Conservation (phyloP, 495 filamentous ascomycete species). For the Annulohypoxylon stygium region DNA sequence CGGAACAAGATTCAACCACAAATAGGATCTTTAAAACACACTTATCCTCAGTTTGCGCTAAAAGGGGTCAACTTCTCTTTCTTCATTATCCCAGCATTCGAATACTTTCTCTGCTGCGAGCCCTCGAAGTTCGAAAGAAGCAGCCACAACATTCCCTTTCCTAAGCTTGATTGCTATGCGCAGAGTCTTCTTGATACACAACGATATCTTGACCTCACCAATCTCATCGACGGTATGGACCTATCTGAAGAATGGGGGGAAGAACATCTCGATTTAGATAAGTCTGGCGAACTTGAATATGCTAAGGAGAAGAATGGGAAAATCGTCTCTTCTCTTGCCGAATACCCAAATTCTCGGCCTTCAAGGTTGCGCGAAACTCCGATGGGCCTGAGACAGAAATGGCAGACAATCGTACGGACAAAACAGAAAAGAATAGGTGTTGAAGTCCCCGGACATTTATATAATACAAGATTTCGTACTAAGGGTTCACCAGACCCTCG, state of each 20-base stretch:
- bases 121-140: constrained; percentile 6
- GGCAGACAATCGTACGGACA: neutral
- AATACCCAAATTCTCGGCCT: neutral
- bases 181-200: constrained; percentile 16
- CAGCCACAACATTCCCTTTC: neutral
- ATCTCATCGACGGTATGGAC: constrained; percentile 15
- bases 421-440: constrained; percentile 7
- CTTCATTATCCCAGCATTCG: constrained; percentile 4
- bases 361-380: neutral
- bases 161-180: constrained; percentile 5
- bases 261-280: constrained; percentile 1
- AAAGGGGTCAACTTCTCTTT: constrained; percentile 14
- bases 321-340: neutral
- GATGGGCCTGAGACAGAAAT: constrained; percentile 7
- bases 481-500: constrained; percentile 11
- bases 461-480: constrained; percentile 9
- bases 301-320: constrained; percentile 5
- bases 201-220: constrained; percentile 12
- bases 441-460: neutral
- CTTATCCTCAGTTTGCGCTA: neutral
- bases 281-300: neutral
- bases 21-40: constrained; percentile 6
- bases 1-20: constrained; percentile 7
- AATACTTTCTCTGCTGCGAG: neutral
- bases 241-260: constrained; percentile 12